phyloP scores from a whole-genome alignment of 2,329 filamentous ascomycete genomes.

The Knufia fluminis region DNA sequence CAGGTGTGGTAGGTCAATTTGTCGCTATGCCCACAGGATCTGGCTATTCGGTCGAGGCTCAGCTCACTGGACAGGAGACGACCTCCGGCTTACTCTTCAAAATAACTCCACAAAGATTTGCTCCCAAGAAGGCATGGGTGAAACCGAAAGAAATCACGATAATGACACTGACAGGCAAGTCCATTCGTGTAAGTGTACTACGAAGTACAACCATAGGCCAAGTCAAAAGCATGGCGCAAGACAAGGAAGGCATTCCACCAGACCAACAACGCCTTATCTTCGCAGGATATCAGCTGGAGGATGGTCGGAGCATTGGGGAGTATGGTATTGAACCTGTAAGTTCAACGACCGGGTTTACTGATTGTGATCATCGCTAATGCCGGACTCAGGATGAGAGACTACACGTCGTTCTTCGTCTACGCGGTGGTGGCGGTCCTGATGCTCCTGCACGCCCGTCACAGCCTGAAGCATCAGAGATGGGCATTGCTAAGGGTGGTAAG shows the following conservation, averaged over 20 bases:
- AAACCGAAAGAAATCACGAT: not conserved
- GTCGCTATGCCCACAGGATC: constrained; percentile 37
- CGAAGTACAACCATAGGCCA: not conserved
- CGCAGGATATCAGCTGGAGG: constrained; percentile 99
- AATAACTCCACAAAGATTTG: constrained; percentile 27
- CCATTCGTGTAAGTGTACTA: constrained; percentile 31
- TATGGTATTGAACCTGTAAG: constrained; percentile 44
- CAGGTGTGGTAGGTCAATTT: constrained; percentile 38
- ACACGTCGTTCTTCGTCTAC: constrained; percentile 20
- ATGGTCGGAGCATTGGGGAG: constrained; percentile 95
- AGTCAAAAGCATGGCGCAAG: constrained; percentile 36
- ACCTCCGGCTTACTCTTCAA: constrained; percentile 39
- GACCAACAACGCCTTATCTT: constrained; percentile 99
- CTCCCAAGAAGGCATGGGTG: not conserved
- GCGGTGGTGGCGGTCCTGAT: constrained; percentile 16
- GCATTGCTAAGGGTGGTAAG: constrained; percentile 32
- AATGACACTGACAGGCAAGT: constrained; percentile 43
- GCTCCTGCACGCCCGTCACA: too few species aligned
- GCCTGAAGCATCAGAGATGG: constrained; percentile 24
- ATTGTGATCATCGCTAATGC: not conserved
- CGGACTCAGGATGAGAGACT: constrained; percentile 12
- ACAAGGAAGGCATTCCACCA: constrained; percentile 99
- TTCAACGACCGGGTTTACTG: not conserved
- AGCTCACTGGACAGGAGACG: constrained; percentile 36
- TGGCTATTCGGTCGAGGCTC: constrained; percentile 39